Base-by-base conservation (phyloP, 768 basidiomycete species). In the Lyophyllum shimeji region DNA sequence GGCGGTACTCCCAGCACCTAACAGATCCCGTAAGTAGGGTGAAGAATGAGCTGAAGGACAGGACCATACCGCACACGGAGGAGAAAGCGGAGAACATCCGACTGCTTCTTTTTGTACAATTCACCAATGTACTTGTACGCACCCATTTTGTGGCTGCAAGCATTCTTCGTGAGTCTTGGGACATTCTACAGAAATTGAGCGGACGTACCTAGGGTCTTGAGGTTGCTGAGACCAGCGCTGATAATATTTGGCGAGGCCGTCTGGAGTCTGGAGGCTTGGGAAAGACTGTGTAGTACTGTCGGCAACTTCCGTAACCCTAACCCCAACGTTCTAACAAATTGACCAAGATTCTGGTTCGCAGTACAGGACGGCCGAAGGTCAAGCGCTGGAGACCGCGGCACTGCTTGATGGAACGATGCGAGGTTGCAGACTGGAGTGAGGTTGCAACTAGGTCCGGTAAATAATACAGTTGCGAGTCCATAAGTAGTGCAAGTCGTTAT, bases 1-100 rank as follows among this genome's bases (percentile, higher is more conserved):
- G 97, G 63, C 97, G 91, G 80, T 95, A 97, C 71, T 98, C 95
- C 95, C 95, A 97, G 85, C 94, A 96, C 66, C 91, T 93, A 53
- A 5, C 39, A 27, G 34, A 45, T 50, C 27, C 15, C 49, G 39
- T 60, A 42, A 56, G 55, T 40, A 48, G 24, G n/a, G 7, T 18
- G 8, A 12, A 18, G 3, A 42, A 12, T 20, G 12, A 49, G 42
- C 15, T 52, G n/a, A 27, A n/a, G 34, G 18, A 21, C 55, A 46
- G 44, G 17, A 45, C 75, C 86, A 46, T 70, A 93, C 88, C 96
- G 83, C 63, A 99, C 96, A 69, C 97, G 95, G 69, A 96, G 88
- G 63, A 99, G 83, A 82, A 99, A 99, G 65, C 94, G 93, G 71
- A 98, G 85, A 64, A 98, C 94, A 78, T 95, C 93, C 66, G 90